Percentiles rank a stretch among this genome's conserved stretches.
Conservation (phyloP, 257 asterid genomes). For the Mentha longifolia region DNA sequence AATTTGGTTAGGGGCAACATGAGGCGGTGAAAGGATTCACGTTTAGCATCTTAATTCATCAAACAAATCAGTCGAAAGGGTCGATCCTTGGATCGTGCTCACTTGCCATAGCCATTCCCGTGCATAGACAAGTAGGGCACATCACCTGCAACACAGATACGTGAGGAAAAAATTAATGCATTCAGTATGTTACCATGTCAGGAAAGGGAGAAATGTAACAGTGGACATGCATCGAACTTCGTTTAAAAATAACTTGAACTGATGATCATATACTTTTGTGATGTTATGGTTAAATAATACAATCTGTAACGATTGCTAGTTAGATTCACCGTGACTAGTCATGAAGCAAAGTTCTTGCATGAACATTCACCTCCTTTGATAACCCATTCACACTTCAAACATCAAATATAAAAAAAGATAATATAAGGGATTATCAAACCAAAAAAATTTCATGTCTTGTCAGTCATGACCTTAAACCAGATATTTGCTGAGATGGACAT, state of each 20-base stretch:
- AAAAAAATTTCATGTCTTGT: no score
- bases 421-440: neutral
- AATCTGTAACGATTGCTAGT: no score
- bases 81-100: conserved; percentile 95
- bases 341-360: neutral
- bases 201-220: neutral
- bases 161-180: neutral
- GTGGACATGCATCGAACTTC: neutral
- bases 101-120: conserved; percentile 98
- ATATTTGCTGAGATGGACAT: no score
- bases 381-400: neutral
- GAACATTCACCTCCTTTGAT: no score
- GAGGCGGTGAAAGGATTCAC: neutral
- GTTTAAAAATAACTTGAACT: neutral
- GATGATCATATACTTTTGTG: neutral
- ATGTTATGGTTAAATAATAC: neutral
- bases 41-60: neutral
- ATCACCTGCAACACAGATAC: conserved; percentile 63
- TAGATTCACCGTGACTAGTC: neutral
- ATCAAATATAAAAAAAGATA: conserved; percentile 28
- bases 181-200: neutral
- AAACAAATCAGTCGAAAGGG: conserved; percentile 63
- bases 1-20: neutral
- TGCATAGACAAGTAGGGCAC: conserved; percentile 98
- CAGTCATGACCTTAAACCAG: no score